A percentile compares a stretch with the other conserved stretches of the same genome.
Conservation (phyloP, 2,329 filamentous ascomycete species). For the Didymella segeticola region DNA sequence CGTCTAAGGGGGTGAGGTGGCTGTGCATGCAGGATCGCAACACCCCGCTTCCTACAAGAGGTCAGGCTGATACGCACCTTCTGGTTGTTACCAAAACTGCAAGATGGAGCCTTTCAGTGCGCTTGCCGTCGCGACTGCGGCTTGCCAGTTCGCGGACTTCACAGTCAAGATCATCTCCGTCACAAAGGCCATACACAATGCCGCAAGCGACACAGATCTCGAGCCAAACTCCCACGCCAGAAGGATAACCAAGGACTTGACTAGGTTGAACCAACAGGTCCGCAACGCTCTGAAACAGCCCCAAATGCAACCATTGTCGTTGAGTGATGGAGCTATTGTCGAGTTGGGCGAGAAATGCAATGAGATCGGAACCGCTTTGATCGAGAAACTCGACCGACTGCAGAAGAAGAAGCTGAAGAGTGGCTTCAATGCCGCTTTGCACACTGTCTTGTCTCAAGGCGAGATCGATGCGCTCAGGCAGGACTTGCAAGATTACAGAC, state of each 20-base stretch:
- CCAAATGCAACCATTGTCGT: not conserved
- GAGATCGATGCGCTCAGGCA: slow-evolving; percentile 3
- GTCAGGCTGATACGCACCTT: too few species aligned
- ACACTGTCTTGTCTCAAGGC: slow-evolving; percentile 10
- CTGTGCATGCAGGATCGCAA: too few species aligned
- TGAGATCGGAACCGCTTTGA: not conserved
- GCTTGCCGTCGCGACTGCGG: not conserved
- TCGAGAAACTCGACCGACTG: not conserved
- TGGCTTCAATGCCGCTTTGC: not conserved
- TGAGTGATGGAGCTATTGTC: not conserved
- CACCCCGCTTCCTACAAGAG: too few species aligned
- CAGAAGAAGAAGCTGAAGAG: not conserved
- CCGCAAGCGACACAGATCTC: not conserved
- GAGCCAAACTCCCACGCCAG: not conserved
- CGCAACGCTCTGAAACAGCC: not conserved
- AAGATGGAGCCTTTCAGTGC: slow-evolving; percentile 12
- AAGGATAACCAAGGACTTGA: not conserved
- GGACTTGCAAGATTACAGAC: slow-evolving; percentile 13
- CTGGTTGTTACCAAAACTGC: too few species aligned
- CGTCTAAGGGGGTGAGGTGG: too few species aligned
- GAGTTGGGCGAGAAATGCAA: not conserved
- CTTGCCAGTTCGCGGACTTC: slow-evolving; percentile 20
- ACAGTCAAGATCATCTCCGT: slow-evolving; percentile 3
- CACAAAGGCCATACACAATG: slow-evolving; percentile 3
- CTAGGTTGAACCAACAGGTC: not conserved